These are phyloP conservation scores for Venturiaceae sp. DNA, from an alignment of 2,329 filamentous ascomycete species.

Conservation along the genomic window DNA sequence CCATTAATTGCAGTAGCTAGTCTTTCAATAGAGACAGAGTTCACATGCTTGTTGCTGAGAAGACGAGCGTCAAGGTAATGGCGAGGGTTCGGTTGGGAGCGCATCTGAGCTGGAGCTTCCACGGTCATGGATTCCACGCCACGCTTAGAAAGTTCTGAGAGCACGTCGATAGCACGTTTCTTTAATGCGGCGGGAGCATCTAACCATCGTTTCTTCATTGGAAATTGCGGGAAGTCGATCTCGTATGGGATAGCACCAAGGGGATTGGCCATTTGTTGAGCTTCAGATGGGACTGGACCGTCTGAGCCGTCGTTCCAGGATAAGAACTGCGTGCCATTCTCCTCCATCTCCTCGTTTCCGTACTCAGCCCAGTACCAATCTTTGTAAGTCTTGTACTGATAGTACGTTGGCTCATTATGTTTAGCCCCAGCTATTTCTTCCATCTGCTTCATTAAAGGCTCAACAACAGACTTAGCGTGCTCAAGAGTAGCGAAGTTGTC, in stretches of 20 bases:
- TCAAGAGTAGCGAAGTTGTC: not conserved
- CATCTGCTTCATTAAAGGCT: slow-evolving; percentile 4
- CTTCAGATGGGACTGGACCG: slow-evolving; percentile 3
- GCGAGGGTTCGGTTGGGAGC: slow-evolving; percentile 2
- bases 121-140: not conserved
- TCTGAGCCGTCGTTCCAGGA: slow-evolving; percentile 7
- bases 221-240: too few species aligned
- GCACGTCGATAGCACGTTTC: slow-evolving; percentile 5
- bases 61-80: slow-evolving; percentile 10
- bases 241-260: too few species aligned
- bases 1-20: not conserved
- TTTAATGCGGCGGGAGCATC: slow-evolving; percentile 1
- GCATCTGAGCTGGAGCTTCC: not conserved
- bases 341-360: slow-evolving; percentile 8
- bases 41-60: slow-evolving; percentile 5
- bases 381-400: slow-evolving; percentile 8
- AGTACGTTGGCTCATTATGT: not conserved
- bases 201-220: too few species aligned
- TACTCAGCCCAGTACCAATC: slow-evolving; percentile 6
- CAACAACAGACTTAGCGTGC: slow-evolving; percentile 4
- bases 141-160: not conserved
- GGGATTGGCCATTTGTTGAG: too few species aligned
- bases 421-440: slow-evolving; percentile 4
- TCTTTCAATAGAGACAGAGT: not conserved
- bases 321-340: slow-evolving; percentile 1